Evolutionary conservation across 2,329 filamentous ascomycete species (phyloP), one percentile per base, ranked within the genome.

Genomic region (Xylariaceae sp.): DNA sequence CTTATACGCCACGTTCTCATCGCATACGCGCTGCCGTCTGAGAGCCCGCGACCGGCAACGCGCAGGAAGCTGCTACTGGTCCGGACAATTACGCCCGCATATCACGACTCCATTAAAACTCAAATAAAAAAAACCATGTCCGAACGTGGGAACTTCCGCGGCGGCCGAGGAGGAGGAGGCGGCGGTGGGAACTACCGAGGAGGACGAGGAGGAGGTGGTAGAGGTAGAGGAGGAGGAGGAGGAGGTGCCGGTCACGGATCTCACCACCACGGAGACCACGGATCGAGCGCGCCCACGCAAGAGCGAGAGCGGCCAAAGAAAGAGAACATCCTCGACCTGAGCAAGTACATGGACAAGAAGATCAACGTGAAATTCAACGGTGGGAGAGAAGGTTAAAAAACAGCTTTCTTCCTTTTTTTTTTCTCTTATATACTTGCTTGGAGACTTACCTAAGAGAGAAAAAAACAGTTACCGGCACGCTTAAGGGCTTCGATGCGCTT

Each of bases 361-460:
- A 88, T 98, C 52, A 85, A 77, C 8, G 89, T 98, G 61, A 97
- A 97, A 68, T 97, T 98, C 65, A 96, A 88, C 59, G 92, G 92
- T 29, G 92, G 92, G 1, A 72, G 90, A 44, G 88, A 96, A 72
- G 86, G 88, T 92, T n/a, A n/a, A n/a, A 60, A 46, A 73, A 61
- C 35, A 19, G 38, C 14, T 36, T 31, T 15, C 21, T 33, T 36
- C 31, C 39, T 3, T 34, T 9, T 30, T 3, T 27, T 19, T 17
- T 24, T 11, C 14, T 18, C 5, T n/a, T 4, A 27, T 11, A 23
- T 12, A 4, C 14, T 26, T 12, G n/a, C 9, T 13, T n/a, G 26
- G 21, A 29, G 13, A 28, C 23, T 28, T 23, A 21, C 30, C 14
- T 19, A 27, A 14, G 13, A 27, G 13, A 28, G 16, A 21, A 26